Percentiles rank a stretch among this genome's conserved stretches.
Conservation (phyloP, 2,329 filamentous ascomycete species). For the Pseudopyricularia cyperi region DNA sequence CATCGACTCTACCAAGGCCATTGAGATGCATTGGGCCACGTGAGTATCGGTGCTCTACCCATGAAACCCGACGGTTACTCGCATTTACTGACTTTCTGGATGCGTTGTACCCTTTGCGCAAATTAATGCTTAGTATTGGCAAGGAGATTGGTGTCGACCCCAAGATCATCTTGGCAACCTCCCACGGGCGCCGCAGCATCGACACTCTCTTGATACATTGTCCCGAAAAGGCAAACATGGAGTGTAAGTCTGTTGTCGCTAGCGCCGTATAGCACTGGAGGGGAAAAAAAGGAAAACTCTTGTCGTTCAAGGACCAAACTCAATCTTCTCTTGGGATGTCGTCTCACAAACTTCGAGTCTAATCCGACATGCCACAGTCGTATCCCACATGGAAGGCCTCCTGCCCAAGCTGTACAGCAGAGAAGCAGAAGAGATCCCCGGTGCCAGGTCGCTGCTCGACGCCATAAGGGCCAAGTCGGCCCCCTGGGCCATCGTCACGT, state of each 20-base stretch:
- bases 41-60: constrained; percentile 19
- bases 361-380: constrained; percentile 47
- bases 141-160: constrained; percentile 74
- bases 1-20: constrained; percentile 67
- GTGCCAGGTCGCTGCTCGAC: constrained; percentile 58
- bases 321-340: neutral
- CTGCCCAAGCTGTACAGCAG: constrained; percentile 66
- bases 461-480: constrained; percentile 47
- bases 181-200: constrained; percentile 81
- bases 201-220: constrained; percentile 71
- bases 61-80: neutral
- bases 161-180: constrained; percentile 75
- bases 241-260: constrained; percentile 49
- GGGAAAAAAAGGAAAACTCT: neutral
- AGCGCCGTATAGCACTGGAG: neutral
- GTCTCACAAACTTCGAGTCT: constrained; percentile 71
- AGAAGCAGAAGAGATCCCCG: constrained; percentile 76
- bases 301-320: neutral
- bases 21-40: constrained; percentile 67
- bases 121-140: constrained; percentile 52
- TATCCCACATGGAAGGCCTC: constrained; percentile 62
- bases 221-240: constrained; percentile 80
- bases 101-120: neutral
- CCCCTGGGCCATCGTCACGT: constrained; percentile 81
- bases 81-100: neutral